These are phyloP conservation scores for Ceratocystis ficicola DNA, from an alignment of 2,329 filamentous ascomycete species.

Conservation along the genomic window DNA sequence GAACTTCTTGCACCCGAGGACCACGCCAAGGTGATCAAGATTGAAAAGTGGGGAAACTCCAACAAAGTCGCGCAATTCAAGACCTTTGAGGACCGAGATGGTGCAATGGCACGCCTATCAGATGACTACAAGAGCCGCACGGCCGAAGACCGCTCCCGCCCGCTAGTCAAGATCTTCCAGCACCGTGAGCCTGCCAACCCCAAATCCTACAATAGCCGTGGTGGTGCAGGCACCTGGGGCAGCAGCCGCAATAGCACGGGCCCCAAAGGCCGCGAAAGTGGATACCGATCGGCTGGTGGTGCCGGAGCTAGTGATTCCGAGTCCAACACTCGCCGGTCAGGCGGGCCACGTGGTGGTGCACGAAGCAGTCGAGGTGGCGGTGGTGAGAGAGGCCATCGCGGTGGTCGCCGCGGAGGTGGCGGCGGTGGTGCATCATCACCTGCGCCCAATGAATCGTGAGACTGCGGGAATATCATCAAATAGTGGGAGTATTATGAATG, in stretches of 20 bases:
- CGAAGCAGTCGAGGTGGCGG: slow-evolving; percentile 40
- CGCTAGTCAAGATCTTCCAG: slow-evolving; percentile 72
- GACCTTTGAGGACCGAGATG: slow-evolving; percentile 65
- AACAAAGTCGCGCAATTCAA: slow-evolving; percentile 83
- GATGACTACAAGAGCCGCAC: slow-evolving; percentile 63
- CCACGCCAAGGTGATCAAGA: slow-evolving; percentile 62
- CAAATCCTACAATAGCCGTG: slow-evolving; percentile 45
- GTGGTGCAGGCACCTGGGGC: slow-evolving; percentile 56
- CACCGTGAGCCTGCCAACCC: slow-evolving; percentile 41
- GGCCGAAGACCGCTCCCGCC: slow-evolving; percentile 62
- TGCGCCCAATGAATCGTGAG: slow-evolving; percentile 33
- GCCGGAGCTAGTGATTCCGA: slow-evolving; percentile 58
- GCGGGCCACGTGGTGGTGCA: slow-evolving; percentile 44
- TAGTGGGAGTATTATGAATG: not conserved
- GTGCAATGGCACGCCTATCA: slow-evolving; percentile 61
- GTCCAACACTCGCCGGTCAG: slow-evolving; percentile 37
- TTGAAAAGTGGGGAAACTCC: slow-evolving; percentile 65
- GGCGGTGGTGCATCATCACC: slow-evolving; percentile 41
- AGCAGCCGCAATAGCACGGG: slow-evolving; percentile 51
- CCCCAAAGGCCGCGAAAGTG: slow-evolving; percentile 45
- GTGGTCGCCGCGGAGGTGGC: slow-evolving; percentile 41
- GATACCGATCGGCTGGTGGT: slow-evolving; percentile 66
- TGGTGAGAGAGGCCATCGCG: slow-evolving; percentile 38
- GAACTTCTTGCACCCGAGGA: slow-evolving; percentile 77
- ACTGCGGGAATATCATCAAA: too few species aligned